A percentile compares a stretch with the other conserved stretches of the same genome.
Evolutionary conservation across 1,284 basidiomycete genomes (phyloP).

Genomic region (Cutaneotrichosporon arboriforme): DNA sequence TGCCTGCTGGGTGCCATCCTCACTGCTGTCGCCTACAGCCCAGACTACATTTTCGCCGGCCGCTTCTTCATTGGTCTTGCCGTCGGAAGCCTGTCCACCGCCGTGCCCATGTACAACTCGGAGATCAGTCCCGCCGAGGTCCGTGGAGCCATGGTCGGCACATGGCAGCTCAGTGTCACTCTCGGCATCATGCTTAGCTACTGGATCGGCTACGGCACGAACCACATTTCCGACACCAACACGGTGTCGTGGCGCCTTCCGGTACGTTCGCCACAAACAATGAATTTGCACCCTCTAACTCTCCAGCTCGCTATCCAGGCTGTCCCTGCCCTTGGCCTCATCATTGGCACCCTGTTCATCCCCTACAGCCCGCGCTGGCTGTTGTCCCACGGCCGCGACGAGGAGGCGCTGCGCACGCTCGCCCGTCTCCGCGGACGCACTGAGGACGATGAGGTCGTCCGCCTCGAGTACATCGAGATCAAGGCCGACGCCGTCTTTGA

Average conservation of each 20-base stretch:
- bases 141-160: constrained; percentile 63
- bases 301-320: constrained; percentile 62
- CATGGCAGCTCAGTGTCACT: constrained; percentile 70
- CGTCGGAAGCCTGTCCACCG: constrained; percentile 66
- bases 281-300: too few relatives aligned
- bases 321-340: constrained; percentile 52
- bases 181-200: constrained; percentile 53
- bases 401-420: constrained; percentile 62
- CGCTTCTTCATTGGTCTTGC: constrained; percentile 26
- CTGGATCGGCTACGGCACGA: constrained; percentile 66
- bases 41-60: constrained; percentile 21
- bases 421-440: constrained; percentile 57
- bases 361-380: constrained; percentile 59
- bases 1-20: constrained; percentile 21
- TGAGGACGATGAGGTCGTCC: constrained; percentile 59
- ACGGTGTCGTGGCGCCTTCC: constrained; percentile 72
- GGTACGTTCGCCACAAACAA: too few relatives aligned
- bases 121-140: constrained; percentile 62
- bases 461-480: constrained; percentile 73
- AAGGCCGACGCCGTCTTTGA: constrained; percentile 63
- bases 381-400: constrained; percentile 58
- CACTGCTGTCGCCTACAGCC: constrained; percentile 17
- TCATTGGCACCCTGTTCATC: constrained; percentile 48
- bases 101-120: constrained; percentile 58
- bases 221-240: constrained; percentile 51